These are phyloP conservation scores for Raffaelea deltoideospora DNA, from an alignment of 2,329 filamentous ascomycete genomes.

Conservation along the genomic window DNA sequence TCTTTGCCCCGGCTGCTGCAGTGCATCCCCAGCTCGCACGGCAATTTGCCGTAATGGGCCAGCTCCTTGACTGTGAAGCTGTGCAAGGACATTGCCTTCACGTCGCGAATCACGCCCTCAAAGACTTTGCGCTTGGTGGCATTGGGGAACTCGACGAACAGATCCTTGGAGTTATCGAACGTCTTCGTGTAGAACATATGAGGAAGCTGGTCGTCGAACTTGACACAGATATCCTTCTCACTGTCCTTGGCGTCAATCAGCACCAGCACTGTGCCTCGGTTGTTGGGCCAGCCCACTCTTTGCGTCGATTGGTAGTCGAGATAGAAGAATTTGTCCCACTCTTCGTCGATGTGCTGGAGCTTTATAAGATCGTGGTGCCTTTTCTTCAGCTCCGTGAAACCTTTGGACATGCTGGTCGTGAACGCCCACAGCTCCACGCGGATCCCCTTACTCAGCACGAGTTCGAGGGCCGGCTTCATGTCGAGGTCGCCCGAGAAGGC, in stretches of 20 bases:
- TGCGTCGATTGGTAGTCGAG: slow-evolving; percentile 8
- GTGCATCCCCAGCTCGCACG: too few relatives aligned
- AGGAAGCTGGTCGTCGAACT: neutral
- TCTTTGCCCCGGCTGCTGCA: too few relatives aligned
- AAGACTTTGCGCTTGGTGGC: too few relatives aligned
- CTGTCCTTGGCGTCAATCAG: neutral
- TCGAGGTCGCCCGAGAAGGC: slow-evolving; percentile 14
- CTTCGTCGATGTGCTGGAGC: slow-evolving; percentile 5
- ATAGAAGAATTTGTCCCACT: slow-evolving; percentile 7
- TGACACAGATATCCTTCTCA: neutral
- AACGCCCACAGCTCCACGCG: slow-evolving; percentile 15
- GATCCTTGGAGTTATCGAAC: neutral
- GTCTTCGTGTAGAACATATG: slow-evolving; percentile 1
- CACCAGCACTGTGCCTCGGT: slow-evolving; percentile 1
- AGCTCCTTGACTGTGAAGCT: too few relatives aligned
- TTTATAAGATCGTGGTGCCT: slow-evolving; percentile 1
- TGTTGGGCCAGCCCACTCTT: neutral
- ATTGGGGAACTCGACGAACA: slow-evolving; percentile 3
- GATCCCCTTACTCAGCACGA: slow-evolving; percentile 9
- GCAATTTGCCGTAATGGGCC: too few relatives aligned
- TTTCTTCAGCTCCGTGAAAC: slow-evolving; percentile 6
- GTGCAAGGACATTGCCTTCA: too few relatives aligned
- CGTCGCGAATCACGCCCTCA: too few relatives aligned
- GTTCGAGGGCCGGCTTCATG: slow-evolving; percentile 11
- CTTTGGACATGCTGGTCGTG: slow-evolving; percentile 10